phyloP scores from a whole-genome alignment of 2,329 filamentous ascomycete genomes.

The Neonectria neomacrospora region DNA sequence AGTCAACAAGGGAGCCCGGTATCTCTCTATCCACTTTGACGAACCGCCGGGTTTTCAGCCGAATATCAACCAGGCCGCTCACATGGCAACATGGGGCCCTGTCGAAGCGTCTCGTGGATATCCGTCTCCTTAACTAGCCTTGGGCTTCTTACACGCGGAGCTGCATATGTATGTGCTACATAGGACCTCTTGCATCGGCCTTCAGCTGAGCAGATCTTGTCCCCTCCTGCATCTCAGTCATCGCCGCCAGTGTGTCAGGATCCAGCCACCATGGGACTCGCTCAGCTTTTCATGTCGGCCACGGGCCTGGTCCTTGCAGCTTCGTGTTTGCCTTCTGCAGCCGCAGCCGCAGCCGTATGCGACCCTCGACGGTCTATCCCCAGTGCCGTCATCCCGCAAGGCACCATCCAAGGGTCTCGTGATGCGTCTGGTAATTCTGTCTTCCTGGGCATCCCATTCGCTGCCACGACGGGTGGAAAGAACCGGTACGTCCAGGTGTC shows the following conservation, averaged over 20 bases:
- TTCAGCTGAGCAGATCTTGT: slow-evolving; percentile 29
- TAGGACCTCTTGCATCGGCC: slow-evolving; percentile 3
- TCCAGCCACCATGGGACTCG: slow-evolving; percentile 33
- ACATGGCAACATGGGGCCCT: not conserved
- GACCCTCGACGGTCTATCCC: slow-evolving; percentile 11
- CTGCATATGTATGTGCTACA: not conserved
- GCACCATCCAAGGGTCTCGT: slow-evolving; percentile 49
- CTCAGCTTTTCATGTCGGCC: slow-evolving; percentile 20
- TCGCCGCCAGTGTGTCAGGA: slow-evolving; percentile 11
- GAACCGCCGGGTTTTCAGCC: not conserved
- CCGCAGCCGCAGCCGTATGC: slow-evolving; percentile 6
- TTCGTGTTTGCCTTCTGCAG: slow-evolving; percentile 22
- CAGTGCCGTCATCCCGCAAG: slow-evolving; percentile 42
- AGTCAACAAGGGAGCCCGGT: not conserved
- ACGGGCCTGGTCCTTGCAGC: slow-evolving; percentile 33
- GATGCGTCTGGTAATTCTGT: slow-evolving; percentile 50
- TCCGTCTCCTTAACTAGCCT: slow-evolving; percentile 12
- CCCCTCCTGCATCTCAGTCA: slow-evolving; percentile 23
- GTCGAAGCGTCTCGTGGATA: not conserved
- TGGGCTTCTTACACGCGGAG: slow-evolving; percentile 6
- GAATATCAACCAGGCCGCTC: not conserved
- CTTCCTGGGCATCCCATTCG: slow-evolving; percentile 54
- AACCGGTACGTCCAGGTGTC: slow-evolving; percentile 43
- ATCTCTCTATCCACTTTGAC: not conserved
- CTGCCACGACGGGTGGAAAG: slow-evolving; percentile 52